These are phyloP conservation scores for Epichloe elymi DNA, from an alignment of 2,329 filamentous ascomycete species.

Conservation along the genomic window DNA sequence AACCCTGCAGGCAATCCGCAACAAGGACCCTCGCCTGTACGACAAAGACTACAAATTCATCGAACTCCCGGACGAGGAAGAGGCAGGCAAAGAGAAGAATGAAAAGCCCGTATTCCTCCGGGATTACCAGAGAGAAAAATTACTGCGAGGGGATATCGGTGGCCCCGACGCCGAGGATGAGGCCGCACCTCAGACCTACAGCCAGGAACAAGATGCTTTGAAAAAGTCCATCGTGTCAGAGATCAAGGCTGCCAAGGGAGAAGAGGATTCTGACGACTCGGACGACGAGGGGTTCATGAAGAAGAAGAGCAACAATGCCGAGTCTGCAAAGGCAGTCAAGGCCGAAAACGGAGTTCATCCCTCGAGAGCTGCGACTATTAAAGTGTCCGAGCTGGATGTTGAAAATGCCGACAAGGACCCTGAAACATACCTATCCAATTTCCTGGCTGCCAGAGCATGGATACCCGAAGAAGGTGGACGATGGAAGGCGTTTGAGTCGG, in stretches of 20 bases:
- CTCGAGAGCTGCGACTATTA: conserved; percentile 33
- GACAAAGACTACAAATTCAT: conserved; percentile 73
- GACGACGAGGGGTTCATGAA: conserved; percentile 59
- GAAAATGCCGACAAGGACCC: conserved; percentile 75
- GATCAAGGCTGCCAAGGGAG: conserved; percentile 52
- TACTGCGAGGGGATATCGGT: conserved; percentile 59
- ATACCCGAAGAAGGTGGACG: conserved; percentile 51
- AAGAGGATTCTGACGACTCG: conserved; percentile 34
- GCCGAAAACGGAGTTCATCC: conserved; percentile 40
- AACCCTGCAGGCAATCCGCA: conserved; percentile 74
- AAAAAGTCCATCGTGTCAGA: conserved; percentile 67
- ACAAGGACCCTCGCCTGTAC: conserved; percentile 85
- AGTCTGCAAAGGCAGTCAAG: conserved; percentile 25
- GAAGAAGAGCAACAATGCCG: conserved; percentile 38
- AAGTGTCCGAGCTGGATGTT: conserved; percentile 49
- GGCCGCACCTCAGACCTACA: conserved; percentile 56
- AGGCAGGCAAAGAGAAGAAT: conserved; percentile 38
- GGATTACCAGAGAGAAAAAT: conserved; percentile 85
- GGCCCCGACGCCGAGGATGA: conserved; percentile 46
- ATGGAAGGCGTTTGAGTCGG: conserved; percentile 79
- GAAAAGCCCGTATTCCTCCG: conserved; percentile 75
- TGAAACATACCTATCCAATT: conserved; percentile 87
- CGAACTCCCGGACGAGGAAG: conserved; percentile 42
- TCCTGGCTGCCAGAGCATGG: conserved; percentile 87
- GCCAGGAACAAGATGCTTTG: conserved; percentile 74